These are phyloP conservation scores for Ascocoryne sarcoides DNA, from an alignment of 2,329 filamentous ascomycete genomes.

Conservation along the genomic window DNA sequence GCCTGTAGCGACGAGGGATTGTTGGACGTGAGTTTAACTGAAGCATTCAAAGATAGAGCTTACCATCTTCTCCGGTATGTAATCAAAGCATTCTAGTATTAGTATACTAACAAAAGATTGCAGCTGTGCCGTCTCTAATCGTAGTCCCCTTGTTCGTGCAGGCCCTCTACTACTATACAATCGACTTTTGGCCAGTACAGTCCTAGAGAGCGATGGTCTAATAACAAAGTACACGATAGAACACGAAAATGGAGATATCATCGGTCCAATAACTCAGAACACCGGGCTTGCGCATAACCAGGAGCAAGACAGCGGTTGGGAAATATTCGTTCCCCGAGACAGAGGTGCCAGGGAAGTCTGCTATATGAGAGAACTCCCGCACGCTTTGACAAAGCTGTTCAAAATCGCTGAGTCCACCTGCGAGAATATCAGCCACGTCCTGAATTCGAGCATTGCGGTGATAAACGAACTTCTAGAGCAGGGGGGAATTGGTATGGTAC, in stretches of 20 bases:
- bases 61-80: slow-evolving; percentile 10
- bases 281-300: slow-evolving; percentile 1
- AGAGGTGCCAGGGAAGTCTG: background rate
- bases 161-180: background rate
- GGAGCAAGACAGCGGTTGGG: background rate
- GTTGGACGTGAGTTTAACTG: slow-evolving; percentile 4
- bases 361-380: slow-evolving; percentile 1
- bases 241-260: background rate
- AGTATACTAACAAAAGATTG: background rate
- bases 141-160: slow-evolving; percentile 4
- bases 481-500: slow-evolving; percentile 5
- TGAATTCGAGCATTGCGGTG: slow-evolving; percentile 1
- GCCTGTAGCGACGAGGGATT: slow-evolving; percentile 4
- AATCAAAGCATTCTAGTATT: background rate
- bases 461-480: slow-evolving; percentile 8
- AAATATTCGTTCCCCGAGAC: slow-evolving; percentile 1
- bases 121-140: slow-evolving; percentile 10
- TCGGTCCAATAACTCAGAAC: background rate
- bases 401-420: background rate
- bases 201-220: background rate
- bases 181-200: background rate
- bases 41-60: slow-evolving; percentile 9
- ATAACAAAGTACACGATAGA: background rate
- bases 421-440: background rate
- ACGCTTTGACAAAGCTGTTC: background rate